Percentiles rank a stretch among this genome's conserved stretches.
Conservation (phyloP, 176 grass and related monocot species). For the Pontederia crassipes region DNA sequence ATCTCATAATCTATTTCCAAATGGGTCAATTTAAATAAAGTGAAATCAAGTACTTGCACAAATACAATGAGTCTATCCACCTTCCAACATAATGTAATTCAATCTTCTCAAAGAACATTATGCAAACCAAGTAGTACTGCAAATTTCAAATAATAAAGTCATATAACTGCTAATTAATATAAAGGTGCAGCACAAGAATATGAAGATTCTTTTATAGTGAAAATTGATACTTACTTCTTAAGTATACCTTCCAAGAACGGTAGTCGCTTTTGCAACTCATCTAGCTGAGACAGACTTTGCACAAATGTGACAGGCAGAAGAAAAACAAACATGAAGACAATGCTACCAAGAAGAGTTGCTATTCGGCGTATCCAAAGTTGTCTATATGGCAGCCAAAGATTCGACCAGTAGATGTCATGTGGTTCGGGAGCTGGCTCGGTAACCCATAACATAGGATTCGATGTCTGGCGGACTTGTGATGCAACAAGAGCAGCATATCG, state of each 20-base stretch:
- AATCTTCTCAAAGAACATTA: too few species aligned
- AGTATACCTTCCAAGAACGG: constrained; percentile 70
- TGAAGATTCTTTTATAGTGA: too few species aligned
- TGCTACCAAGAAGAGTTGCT: constrained; percentile 53
- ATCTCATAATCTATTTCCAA: too few species aligned
- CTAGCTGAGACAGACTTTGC: constrained; percentile 81
- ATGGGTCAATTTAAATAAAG: too few species aligned
- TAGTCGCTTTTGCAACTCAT: constrained; percentile 55
- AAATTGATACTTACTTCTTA: constrained; percentile 45
- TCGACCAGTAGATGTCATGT: constrained; percentile 88
- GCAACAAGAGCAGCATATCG: constrained; percentile 68
- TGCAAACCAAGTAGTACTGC: too few species aligned
- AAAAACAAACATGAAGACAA: constrained; percentile 81
- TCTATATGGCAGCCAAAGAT: constrained; percentile 85
- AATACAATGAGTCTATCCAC: too few species aligned
- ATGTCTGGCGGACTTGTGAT: constrained; percentile 78
- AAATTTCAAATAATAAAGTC: too few species aligned
- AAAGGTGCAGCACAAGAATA: too few species aligned
- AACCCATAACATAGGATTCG: constrained; percentile 85
- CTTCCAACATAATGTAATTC: too few species aligned
- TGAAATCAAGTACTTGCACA: too few species aligned
- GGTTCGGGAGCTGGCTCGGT: constrained; percentile 63
- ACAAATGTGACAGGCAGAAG: constrained; percentile 77
- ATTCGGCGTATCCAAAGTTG: constrained; percentile 71
- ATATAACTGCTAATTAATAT: too few species aligned